Base-by-base conservation (phyloP, 768 basidiomycete species). In the Kwoniella sp. region DNA sequence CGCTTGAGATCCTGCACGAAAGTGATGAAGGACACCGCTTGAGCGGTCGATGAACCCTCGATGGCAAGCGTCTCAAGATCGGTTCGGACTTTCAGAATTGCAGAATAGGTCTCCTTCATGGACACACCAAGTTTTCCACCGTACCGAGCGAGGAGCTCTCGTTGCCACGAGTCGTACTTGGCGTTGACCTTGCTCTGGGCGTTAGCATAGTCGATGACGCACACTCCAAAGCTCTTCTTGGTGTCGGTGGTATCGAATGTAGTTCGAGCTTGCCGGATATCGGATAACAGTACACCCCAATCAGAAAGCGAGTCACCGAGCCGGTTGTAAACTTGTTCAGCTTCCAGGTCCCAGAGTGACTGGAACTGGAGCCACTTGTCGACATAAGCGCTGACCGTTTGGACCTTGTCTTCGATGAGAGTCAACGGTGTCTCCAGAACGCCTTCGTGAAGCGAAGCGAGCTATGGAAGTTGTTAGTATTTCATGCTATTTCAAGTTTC, bases 351-450 rank as follows among this genome's bases (percentile, higher is more conserved):
- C 96, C 95, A 98, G 0, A 98, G 84, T 0, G 95, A 95, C 80
- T 98, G 96, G 85, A 99, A 98, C 74, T 95, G 94, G 0, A 98
- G 86, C 96, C 96, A 99, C 82, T 96, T 96, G 63, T 85, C 90
- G 54, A 97, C 92, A 80, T 99, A 99, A 50, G 89, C 88, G 70
- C 85, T 88, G 58, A 99, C 85, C 65, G 33, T 48, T 50, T 68
- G 88, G 17, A 93, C 88, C 80, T 96, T 96, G 70, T 80, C 83
- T 80, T 97, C 93, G 72, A 99, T 88, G 25, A 96, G 83, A 0
- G 85, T 80, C 79, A 99, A 92, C 0, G 95, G 92, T 29, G 86
- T 86, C 70, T 88, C 86, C 1, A 97, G 85, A 0, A 88, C 87
- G 55, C 85, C 83, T 60, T 91, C 89, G 7, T 85, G 79, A 80